phyloP scores from a whole-genome alignment of 1,284 basidiomycete species.

The Farysia itapuensis region DNA sequence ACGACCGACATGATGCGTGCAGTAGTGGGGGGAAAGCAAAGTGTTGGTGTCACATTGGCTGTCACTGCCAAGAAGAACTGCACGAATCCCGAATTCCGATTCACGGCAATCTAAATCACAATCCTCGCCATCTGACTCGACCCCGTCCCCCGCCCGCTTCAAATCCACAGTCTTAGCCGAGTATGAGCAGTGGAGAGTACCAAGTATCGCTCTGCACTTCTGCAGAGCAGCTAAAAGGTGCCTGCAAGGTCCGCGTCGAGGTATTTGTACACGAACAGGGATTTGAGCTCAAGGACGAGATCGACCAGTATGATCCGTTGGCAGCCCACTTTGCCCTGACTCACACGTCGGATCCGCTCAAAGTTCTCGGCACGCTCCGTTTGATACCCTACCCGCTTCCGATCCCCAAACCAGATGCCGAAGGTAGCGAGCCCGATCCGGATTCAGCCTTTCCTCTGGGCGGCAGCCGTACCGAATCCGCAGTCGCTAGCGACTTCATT shows the following conservation, averaged over 20 bases:
- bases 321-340: constrained; percentile 27
- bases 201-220: constrained; percentile 20
- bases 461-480: constrained; percentile 14
- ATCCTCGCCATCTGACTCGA: neutral
- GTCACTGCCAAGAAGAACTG: too few species aligned
- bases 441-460: constrained; percentile 18
- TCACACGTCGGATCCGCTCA: constrained; percentile 1
- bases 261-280: constrained; percentile 51
- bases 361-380: constrained; percentile 15
- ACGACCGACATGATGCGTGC: constrained; percentile 40
- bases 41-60: too few species aligned
- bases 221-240: constrained; percentile 19
- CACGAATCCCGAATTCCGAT: too few species aligned
- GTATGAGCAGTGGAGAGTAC: constrained; percentile 5
- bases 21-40: too few species aligned
- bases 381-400: constrained; percentile 28
- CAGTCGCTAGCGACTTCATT: constrained; percentile 24
- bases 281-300: constrained; percentile 42
- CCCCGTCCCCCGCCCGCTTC: too few species aligned
- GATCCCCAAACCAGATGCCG: constrained; percentile 22
- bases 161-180: too few species aligned
- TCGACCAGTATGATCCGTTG: constrained; percentile 49
- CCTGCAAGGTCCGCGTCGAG: constrained; percentile 26
- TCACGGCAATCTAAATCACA: too few species aligned
- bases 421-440: constrained; percentile 7